Evolutionary conservation across 1,139 yeast genomes (phyloP), one percentile per base, ranked within the genome.

Genomic region (Candida sojae): DNA sequence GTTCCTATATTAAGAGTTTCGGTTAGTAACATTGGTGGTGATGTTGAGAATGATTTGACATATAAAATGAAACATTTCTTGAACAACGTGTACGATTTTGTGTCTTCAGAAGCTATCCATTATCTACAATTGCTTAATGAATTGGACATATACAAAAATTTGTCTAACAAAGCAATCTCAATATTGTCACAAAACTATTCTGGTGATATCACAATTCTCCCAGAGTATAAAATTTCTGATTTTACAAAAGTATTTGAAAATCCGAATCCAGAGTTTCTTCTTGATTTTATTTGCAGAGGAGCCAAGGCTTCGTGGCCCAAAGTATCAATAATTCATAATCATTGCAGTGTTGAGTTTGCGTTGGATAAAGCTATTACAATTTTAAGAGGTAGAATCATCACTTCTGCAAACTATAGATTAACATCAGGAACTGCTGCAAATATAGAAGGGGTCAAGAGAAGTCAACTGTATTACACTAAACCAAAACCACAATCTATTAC

Each of bases 261-360:
- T 60, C 99, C 99, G 1, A 79, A 92, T 0, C 83, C 87, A 0
- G 87, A 82, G 46, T 89, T 87, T 58, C 67, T 91, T 47, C 66
- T 84, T 43, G 86, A 85, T 49, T 86, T 91, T 48, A 80, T 86
- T 6, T 75, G 84, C 39, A 78, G 96, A 53, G 99, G 98, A 1
- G 96, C 96, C 0, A 73, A 88, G 53, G 93, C 97, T 0, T 85
- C 96, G 0, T 93, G 98, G 97, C 96, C 97, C 0, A 88, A 89
- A 59, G 68, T 92, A 3, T 82, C 96, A 1, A 77, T 91, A 36
- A 89, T 92, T 44, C 79, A 85, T 54, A 92, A 92, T 62, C 97
- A 90, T 60, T 90, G 97, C 64, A 85, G 93, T 0, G 83, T 91
- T 37, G 99, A 93, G 60, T 86, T 92, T 65, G 88, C 92, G 0